A percentile compares a stretch with the other conserved stretches of the same genome.
phyloP scores from a whole-genome alignment of 2,329 filamentous ascomycete genomes.

The Emergomyces pasteurianus region DNA sequence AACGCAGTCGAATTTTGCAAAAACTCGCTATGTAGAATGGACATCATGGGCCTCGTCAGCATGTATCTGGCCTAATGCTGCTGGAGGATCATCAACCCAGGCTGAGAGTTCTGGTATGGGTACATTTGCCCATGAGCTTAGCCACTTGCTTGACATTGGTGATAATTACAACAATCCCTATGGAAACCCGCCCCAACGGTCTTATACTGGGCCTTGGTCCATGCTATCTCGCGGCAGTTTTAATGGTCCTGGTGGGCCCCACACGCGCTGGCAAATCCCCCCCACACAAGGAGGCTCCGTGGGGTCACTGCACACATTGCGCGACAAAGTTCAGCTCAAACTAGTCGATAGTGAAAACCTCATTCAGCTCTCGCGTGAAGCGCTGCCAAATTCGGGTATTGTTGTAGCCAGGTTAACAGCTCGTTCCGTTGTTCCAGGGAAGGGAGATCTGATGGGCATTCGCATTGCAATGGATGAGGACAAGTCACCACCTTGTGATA shows the following conservation, averaged over 20 bases:
- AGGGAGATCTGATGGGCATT: slow-evolving; percentile 7
- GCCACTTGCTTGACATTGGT: slow-evolving; percentile 11
- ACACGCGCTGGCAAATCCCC: slow-evolving; percentile 10
- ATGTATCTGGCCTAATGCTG: slow-evolving; percentile 12
- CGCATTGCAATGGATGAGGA: slow-evolving; percentile 10
- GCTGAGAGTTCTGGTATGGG: slow-evolving; percentile 12
- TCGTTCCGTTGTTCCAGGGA: slow-evolving; percentile 6
- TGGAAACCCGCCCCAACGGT: slow-evolving; percentile 6
- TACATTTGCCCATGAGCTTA: slow-evolving; percentile 12
- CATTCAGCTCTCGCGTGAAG: slow-evolving; percentile 9
- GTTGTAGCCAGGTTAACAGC: slow-evolving; percentile 9
- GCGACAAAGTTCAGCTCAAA: slow-evolving; percentile 9
- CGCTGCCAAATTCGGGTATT: slow-evolving; percentile 7
- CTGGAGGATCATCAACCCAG: slow-evolving; percentile 10
- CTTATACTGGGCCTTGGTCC: slow-evolving; percentile 11
- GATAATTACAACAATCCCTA: slow-evolving; percentile 14
- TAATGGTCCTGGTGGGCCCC: slow-evolving; percentile 11
- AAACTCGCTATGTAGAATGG: slow-evolving; percentile 11
- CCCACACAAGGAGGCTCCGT: slow-evolving; percentile 8
- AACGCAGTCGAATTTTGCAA: slow-evolving; percentile 5
- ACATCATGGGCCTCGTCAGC: slow-evolving; percentile 11
- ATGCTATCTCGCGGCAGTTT: slow-evolving; percentile 13
- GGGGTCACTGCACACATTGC: slow-evolving; percentile 11
- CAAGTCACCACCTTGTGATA: slow-evolving; percentile 6
- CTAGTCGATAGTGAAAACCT: slow-evolving; percentile 5